Evolutionary conservation across 1,284 basidiomycete species (phyloP), one percentile per base, ranked within the genome.

Genomic region (Marasmius oreades): DNA sequence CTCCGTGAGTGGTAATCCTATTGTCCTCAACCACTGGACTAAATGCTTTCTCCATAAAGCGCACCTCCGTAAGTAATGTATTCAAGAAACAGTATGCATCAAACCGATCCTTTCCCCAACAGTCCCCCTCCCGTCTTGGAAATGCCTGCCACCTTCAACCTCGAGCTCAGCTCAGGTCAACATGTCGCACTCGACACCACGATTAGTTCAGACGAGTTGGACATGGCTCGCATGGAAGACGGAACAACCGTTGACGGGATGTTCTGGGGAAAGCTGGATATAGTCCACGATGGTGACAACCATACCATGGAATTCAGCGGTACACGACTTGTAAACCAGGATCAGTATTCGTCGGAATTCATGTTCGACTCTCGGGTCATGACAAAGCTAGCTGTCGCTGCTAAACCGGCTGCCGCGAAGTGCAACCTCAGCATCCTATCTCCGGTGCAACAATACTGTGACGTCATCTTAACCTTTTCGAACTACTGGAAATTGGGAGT

Each of bases 181-280:
- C 77, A 81, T 52, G 85, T 92, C 55, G 86, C 84, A 3, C 78
- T 92, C 22, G 90, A 92, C 63, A 88, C 87, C 1, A 85, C 79
- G 14, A 78, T 91, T 45, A 78, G 79, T 48, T 92, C 90, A 3
- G 84, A 86, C 55, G 89, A 92, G 62, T 77, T 91, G 33, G 90
- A 92, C 67, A 92, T 92, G 90, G 85, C 90, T 1, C 81, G 88
- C 53, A 90, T 90, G 86, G 90, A 92, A 61, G 90, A 92, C 62
- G 90, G 90, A 2, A 92, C 88, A 10, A 76, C 83, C 23, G 90
- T 92, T 22, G 90, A 89, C 53, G 90, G 90, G 44, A 74, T 80
- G 67, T 92, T 92, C 72, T 92, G 87, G 88, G 90, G 90, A 2
- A 92, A 91, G 66, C 81, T 92, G 52, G 82, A 84, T 62, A 88